Base-by-base conservation (phyloP, 768 basidiomycete genomes). In the Hypsizygus marmoreus region DNA sequence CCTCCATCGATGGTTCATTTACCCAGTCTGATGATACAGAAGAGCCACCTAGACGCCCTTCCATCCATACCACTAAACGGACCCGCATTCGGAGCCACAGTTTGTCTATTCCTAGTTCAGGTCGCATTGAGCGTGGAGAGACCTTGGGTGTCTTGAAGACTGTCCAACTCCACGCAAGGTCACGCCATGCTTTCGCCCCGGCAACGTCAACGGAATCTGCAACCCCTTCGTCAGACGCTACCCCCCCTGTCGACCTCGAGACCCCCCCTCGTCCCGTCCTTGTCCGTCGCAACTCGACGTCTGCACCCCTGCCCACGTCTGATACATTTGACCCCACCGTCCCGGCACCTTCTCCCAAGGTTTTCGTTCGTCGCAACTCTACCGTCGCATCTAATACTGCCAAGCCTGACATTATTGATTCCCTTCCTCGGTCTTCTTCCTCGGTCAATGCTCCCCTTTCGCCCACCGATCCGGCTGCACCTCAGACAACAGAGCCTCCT, bases 101-200 rank as follows among this genome's bases (percentile, higher is more conserved):
- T 55, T 67, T 87, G 2, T 80, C 82, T 1, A 61, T 80, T 47
- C 68, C 74, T 6, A 53, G 65, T 6, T 66, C 69, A 34, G 76
- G 67, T 24, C 66, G 69, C 22, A 58, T 39, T n/a, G 75, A 77
- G 39, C 67, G 52, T 35, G 69, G 51, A 36, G 75, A 63, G 59
- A 74, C 59, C 34, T 67, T 79, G n/a, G 73, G 81, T 23, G 82
- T 89, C 9, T 59, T 90, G 30, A 73, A 80, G 50, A 76, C 79
- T 1, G 79, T 88, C 4, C 81, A 86, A 50, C 66, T 80, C 6
- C 84, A 87, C 53, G 74, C 81, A 9, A 78, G 82, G 9, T 73
- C 80, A 9, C 73, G 72, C 1, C 88, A 87, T 54, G 72, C 77
- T 0, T 82, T 86, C 43, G 68, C 74, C 1, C 56, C 67, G 16